phyloP scores from a whole-genome alignment of 148 eudicot species.

The Camellia lanceoleosa region DNA sequence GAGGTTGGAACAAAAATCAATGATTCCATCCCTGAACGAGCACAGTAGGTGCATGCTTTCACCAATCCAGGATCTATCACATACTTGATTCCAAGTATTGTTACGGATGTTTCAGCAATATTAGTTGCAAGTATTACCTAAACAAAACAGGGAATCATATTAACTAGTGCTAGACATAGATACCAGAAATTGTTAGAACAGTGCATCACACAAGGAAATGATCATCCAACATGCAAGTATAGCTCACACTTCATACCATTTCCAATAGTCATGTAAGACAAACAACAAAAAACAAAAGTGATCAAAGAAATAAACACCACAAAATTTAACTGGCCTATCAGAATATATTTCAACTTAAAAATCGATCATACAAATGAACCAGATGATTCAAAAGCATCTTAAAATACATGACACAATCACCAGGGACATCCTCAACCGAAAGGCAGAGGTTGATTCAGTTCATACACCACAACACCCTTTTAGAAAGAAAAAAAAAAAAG shows the following conservation, averaged over 20 bases:
- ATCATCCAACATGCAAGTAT: background rate
- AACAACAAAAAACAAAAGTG: too few species aligned
- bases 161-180: constrained; percentile 2
- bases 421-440: background rate
- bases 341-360: background rate
- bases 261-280: background rate
- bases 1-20: constrained; percentile 76
- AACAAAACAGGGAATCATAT: constrained; percentile 17
- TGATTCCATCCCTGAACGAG: constrained; percentile 76
- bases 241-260: background rate
- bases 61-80: constrained; percentile 97
- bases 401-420: background rate
- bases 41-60: constrained; percentile 75
- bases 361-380: background rate
- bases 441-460: background rate
- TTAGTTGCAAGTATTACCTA: constrained; percentile 95
- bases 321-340: background rate
- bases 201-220: background rate
- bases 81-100: constrained; percentile 95
- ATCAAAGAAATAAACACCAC: background rate
- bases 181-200: background rate
- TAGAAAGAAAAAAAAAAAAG: background rate
- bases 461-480: background rate
- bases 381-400: background rate
- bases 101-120: constrained; percentile 97